Evolutionary conservation across 768 basidiomycete genomes (phyloP), one percentile per base, ranked within the genome.

Genomic region (Leccinum arenicola): DNA sequence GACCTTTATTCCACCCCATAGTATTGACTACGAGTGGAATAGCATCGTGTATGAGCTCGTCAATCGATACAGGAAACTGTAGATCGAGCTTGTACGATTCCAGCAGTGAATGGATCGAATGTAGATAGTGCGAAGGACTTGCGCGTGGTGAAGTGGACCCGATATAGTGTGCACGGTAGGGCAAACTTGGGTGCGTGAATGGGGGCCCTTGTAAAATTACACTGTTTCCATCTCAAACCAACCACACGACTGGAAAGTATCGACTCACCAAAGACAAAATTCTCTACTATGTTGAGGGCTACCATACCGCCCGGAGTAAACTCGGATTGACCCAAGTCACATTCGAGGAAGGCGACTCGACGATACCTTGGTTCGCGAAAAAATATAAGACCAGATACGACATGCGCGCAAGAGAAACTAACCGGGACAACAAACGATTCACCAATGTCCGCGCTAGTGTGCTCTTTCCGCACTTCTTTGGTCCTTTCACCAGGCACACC

Each of bases 1-100:
- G 83, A 7, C 96, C 96, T 70, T 95, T 98, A 6, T 83, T 83
- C 96, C 96, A 99, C 2, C 96, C 96, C 86, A 96, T 95, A 0
- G 92, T 98, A 70, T 98, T 99, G 54, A 98, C 83, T 15, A 98
- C 84, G 17, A 98, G 82, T 0, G 96, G 96, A 5, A 95, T 83
- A 27, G 74, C 60, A 52, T 88, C 85, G 6, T 69, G 65, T 23
- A 88, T 80, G 45, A 82, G 78, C 31, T 62, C 61, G 49, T 25
- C 25, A 25, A 25, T 25, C 25, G 25, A 25, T 25, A 25, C 25
- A 1, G 80, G 75, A 53, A 77, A 79, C 62, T 86, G 86, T 5
- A 95, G 68, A 50, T 95, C 90, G 35, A 87, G 75, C 21, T 79
- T 83, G 70, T 89, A 93, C 0, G 78, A 77, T 58, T 90, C 81